A percentile compares a stretch with the other conserved stretches of the same genome.
Conservation (phyloP, 805 yeast species). For the Lachancea nothofagi region DNA sequence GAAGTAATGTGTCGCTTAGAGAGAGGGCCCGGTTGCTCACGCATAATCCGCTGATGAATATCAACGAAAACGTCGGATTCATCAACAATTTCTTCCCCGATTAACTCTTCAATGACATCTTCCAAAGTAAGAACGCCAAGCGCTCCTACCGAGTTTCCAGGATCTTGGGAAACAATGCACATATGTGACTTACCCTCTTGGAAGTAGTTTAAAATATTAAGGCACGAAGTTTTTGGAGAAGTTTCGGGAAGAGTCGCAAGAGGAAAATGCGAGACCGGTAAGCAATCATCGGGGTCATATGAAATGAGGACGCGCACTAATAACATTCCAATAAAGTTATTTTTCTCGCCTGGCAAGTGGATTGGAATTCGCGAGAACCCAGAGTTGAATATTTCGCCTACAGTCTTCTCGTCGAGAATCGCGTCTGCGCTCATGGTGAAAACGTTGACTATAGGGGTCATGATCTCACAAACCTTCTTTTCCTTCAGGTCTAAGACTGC, state of each 20-base stretch:
- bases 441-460: constrained; percentile 92
- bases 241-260: constrained; percentile 96
- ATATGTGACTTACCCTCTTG: constrained; percentile 97
- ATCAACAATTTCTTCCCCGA: constrained; percentile 96
- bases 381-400: constrained; percentile 85
- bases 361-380: constrained; percentile 96
- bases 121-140: constrained; percentile 89
- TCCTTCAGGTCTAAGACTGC: constrained; percentile 93
- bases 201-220: constrained; percentile 89
- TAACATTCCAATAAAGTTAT: constrained; percentile 91
- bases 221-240: constrained; percentile 81
- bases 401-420: constrained; percentile 73
- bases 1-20: constrained; percentile 63
- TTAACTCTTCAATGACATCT: constrained; percentile 96
- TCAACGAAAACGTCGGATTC: constrained; percentile 93
- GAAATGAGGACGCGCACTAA: constrained; percentile 87
- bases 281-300: constrained; percentile 93
- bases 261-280: constrained; percentile 90
- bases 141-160: constrained; percentile 82
- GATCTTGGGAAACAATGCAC: constrained; percentile 84
- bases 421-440: constrained; percentile 83
- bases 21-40: constrained; percentile 70
- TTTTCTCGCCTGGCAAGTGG: constrained; percentile 81
- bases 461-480: constrained; percentile 75
- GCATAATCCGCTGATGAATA: constrained; percentile 78